Evolutionary conservation across 202 grass and related monocot species (phyloP).

Genomic region (Musa balbisiana): DNA sequence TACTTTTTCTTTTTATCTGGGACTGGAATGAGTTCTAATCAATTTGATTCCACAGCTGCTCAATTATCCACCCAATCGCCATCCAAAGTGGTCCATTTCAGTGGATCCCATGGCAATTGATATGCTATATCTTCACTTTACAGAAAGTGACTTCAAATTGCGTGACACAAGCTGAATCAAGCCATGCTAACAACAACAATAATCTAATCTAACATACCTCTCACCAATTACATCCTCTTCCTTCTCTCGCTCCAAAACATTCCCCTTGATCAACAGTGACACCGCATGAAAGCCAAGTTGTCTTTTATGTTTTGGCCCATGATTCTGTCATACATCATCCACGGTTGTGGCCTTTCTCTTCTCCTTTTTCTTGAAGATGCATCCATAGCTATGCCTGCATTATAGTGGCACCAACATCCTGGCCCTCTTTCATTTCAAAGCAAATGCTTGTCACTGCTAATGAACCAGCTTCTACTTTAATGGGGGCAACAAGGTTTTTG

Average conservation of each 20-base stretch:
- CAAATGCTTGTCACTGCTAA: not conserved
- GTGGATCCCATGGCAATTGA: not conserved
- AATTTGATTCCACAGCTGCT: not conserved
- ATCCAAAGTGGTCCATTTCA: not conserved
- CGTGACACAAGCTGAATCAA: conserved; percentile 1
- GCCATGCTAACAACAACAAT: not conserved
- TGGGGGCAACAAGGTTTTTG: not conserved
- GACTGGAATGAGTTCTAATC: not conserved
- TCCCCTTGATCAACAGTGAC: not conserved
- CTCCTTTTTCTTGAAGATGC: not conserved
- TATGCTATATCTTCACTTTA: not conserved
- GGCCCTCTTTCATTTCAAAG: not conserved
- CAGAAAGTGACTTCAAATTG: conserved; percentile 14
- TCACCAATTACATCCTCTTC: too few relatives aligned
- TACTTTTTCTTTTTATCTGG: not conserved
- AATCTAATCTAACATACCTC: not conserved
- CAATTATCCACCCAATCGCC: not conserved
- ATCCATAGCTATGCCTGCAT: not conserved
- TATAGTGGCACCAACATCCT: not conserved
- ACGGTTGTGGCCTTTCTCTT: not conserved
- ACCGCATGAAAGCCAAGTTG: not conserved
- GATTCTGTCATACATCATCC: not conserved
- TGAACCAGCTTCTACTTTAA: not conserved
- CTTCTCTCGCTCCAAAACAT: not conserved
- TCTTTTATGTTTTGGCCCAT: not conserved